These are phyloP conservation scores for Corynespora cassiicola DNA, from an alignment of 2,329 filamentous ascomycete species.

Conservation along the genomic window DNA sequence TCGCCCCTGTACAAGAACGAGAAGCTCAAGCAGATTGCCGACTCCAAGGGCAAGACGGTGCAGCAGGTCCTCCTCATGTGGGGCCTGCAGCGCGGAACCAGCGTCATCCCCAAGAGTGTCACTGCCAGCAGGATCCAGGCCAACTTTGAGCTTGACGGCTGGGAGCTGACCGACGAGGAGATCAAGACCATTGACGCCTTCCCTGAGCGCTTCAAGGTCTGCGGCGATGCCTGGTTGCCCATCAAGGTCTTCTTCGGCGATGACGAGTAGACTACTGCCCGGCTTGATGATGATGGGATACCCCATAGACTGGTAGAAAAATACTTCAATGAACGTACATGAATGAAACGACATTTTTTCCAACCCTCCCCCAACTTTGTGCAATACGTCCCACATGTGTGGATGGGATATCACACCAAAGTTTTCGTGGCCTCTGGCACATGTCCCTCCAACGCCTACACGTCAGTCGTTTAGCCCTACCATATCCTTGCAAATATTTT, in stretches of 20 bases:
- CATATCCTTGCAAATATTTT: no score
- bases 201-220: slow-evolving; percentile 75
- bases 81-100: slow-evolving; percentile 81
- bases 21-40: slow-evolving; percentile 67
- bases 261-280: slow-evolving; percentile 77
- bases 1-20: slow-evolving; percentile 73
- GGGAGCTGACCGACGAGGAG: slow-evolving; percentile 75
- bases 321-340: no score
- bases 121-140: slow-evolving; percentile 74
- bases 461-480: no score
- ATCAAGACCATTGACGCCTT: slow-evolving; percentile 71
- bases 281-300: no score
- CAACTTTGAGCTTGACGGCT: slow-evolving; percentile 78
- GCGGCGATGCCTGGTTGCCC: slow-evolving; percentile 75
- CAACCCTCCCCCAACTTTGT: no score
- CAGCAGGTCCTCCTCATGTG: slow-evolving; percentile 82
- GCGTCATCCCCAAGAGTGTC: slow-evolving; percentile 85
- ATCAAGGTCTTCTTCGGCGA: slow-evolving; percentile 84
- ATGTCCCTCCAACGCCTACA: no score
- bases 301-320: no score
- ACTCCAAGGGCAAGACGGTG: slow-evolving; percentile 69
- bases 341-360: no score
- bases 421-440: no score
- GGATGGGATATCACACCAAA: no score
- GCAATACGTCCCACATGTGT: no score